Evolutionary conservation across 192 early-diverging fungal species (phyloP).

Genomic region (Entophlyctis luteolus): DNA sequence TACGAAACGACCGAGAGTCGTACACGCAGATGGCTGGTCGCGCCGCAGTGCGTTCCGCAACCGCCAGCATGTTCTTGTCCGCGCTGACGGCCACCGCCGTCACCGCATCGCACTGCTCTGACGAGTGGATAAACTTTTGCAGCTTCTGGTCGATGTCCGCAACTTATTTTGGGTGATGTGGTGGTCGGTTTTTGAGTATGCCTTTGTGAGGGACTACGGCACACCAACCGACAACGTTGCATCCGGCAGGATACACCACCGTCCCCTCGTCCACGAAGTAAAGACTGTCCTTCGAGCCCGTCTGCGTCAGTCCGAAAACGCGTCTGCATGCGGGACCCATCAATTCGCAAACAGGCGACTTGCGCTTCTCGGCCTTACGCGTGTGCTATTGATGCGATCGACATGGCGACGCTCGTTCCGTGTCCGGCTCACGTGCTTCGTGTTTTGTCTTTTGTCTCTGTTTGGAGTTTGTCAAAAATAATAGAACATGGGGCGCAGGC

Average conservation of each 20-base stretch:
- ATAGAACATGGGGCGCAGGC: too few species aligned
- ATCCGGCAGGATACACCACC: constrained; percentile 46
- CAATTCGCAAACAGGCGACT: too few species aligned
- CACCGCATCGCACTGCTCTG: constrained; percentile 34
- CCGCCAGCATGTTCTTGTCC: constrained; percentile 50
- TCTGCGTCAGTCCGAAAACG: constrained; percentile 42
- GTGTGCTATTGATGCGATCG: too few species aligned
- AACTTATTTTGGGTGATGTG: constrained; percentile 21
- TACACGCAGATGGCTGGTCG: constrained; percentile 41
- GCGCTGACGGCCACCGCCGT: constrained; percentile 39
- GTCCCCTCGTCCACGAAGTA: constrained; percentile 53
- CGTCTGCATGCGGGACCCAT: too few species aligned
- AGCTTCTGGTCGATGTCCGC: constrained; percentile 42
- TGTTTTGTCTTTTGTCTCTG: too few species aligned
- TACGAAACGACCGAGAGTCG: constrained; percentile 41
- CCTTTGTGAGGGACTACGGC: not conserved
- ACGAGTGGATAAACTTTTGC: constrained; percentile 44
- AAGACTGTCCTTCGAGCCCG: constrained; percentile 36
- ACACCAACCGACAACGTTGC: constrained; percentile 44
- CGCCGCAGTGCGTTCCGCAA: constrained; percentile 33
- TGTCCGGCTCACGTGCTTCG: too few species aligned
- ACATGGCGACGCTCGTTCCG: too few species aligned
- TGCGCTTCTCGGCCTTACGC: too few species aligned
- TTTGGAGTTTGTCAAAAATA: too few species aligned
- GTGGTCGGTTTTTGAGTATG: not conserved